Evolutionary conservation across 1,284 basidiomycete genomes (phyloP).

Genomic region (Cutaneotrichosporon daszewskae): DNA sequence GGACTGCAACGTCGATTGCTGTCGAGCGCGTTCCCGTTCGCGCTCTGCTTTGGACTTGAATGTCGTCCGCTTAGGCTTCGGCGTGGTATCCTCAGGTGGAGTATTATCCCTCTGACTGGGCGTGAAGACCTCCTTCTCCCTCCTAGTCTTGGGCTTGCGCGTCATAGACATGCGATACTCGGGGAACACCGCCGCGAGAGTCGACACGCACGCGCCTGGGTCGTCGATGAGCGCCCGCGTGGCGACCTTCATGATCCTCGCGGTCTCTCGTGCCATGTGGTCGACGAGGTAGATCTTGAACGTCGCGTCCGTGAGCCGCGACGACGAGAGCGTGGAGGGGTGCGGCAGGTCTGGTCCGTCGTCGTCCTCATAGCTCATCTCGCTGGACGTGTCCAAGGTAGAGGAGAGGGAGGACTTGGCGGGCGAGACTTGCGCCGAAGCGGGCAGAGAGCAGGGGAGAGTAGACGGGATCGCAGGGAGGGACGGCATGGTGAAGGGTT

Average conservation of each 20-base stretch:
- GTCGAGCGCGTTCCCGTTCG: background rate
- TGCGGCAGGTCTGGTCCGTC: constrained; percentile 26
- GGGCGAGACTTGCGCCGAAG: constrained; percentile 2
- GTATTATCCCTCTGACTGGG: background rate
- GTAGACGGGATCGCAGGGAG: background rate
- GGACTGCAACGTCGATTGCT: background rate
- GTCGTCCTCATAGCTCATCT: constrained; percentile 11
- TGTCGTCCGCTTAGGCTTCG: background rate
- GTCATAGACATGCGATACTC: constrained; percentile 10
- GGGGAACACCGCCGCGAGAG: constrained; percentile 11
- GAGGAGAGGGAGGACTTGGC: constrained; percentile 6
- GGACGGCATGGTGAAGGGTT: constrained; percentile 30
- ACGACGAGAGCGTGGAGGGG: constrained; percentile 27
- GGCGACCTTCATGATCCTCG: constrained; percentile 4
- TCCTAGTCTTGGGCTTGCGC: background rate
- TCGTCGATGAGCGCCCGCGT: constrained; percentile 1
- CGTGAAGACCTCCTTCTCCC: background rate
- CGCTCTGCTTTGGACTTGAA: constrained; percentile 4
- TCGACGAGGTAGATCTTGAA: constrained; percentile 41
- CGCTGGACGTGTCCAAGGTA: constrained; percentile 15
- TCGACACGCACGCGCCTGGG: constrained; percentile 1
- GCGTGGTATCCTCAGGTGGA: background rate
- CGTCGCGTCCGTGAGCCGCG: constrained; percentile 32
- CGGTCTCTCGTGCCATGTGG: constrained; percentile 28
- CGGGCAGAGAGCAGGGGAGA: background rate